These are phyloP conservation scores for Paecilomyces dactylethromorphus DNA, from an alignment of 2,329 filamentous ascomycete species.

Conservation along the genomic window DNA sequence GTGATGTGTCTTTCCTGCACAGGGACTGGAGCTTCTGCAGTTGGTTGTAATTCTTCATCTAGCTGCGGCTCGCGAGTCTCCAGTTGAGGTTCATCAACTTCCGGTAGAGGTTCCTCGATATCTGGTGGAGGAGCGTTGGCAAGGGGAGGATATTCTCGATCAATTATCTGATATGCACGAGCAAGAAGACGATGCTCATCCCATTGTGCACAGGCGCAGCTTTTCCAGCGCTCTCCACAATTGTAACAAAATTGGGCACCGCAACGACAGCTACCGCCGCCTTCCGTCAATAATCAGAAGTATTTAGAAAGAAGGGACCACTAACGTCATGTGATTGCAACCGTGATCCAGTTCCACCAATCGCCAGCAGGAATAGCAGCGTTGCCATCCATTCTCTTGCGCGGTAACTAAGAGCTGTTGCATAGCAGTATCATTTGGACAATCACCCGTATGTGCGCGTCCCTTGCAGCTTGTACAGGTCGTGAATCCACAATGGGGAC, in stretches of 20 bases:
- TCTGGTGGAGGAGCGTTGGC: background rate
- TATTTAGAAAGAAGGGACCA: slow-evolving; percentile 9
- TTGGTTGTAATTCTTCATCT: background rate
- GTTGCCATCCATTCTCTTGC: slow-evolving; percentile 43
- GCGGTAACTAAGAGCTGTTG: slow-evolving; percentile 39
- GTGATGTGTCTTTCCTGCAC: too few species aligned
- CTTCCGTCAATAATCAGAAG: background rate
- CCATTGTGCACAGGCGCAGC: slow-evolving; percentile 35
- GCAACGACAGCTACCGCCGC: slow-evolving; percentile 39
- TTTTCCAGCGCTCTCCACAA: slow-evolving; percentile 40
- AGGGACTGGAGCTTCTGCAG: too few species aligned
- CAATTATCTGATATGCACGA: slow-evolving; percentile 27
- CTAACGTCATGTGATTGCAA: slow-evolving; percentile 54
- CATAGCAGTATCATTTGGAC: slow-evolving; percentile 37
- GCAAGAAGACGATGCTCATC: slow-evolving; percentile 27
- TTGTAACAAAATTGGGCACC: slow-evolving; percentile 45
- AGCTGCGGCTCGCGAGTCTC: background rate
- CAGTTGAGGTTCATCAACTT: background rate
- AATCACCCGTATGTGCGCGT: slow-evolving; percentile 40
- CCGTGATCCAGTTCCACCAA: slow-evolving; percentile 47
- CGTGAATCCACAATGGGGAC: slow-evolving; percentile 31
- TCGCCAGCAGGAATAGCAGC: slow-evolving; percentile 40
- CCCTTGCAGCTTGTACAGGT: slow-evolving; percentile 52
- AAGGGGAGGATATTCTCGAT: slow-evolving; percentile 15
- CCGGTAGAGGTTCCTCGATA: background rate